These are phyloP conservation scores for Trichoderma guizhouense DNA, from an alignment of 2,329 filamentous ascomycete species.

Conservation along the genomic window DNA sequence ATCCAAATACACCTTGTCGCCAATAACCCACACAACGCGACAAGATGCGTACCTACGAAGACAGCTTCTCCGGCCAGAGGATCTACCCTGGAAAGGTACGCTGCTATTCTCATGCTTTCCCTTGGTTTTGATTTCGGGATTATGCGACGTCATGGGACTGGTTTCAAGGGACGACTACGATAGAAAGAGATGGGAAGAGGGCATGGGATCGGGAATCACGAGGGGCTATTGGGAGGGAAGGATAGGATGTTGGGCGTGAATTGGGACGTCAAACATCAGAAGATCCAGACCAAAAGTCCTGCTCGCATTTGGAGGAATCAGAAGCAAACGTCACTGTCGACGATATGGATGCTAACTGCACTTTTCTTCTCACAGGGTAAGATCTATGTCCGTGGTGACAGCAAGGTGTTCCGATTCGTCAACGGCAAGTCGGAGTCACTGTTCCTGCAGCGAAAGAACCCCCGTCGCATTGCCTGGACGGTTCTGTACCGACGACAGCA, in stretches of 20 bases:
- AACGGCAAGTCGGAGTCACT: conserved; percentile 99
- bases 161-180: not conserved
- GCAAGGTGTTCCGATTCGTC: conserved; percentile 99
- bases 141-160: conserved; percentile 21
- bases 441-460: conserved; percentile 99
- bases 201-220: not conserved
- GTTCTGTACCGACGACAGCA: conserved; percentile 97
- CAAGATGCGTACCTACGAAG: conserved; percentile 66
- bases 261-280: not conserved
- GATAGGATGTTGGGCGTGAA: not conserved
- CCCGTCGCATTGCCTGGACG: conserved; percentile 98
- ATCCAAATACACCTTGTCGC: conserved; percentile 42
- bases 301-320: not conserved
- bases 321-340: not conserved
- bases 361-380: conserved; percentile 69
- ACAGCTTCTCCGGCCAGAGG: conserved; percentile 63
- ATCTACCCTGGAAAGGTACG: conserved; percentile 67
- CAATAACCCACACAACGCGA: conserved; percentile 38
- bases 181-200: not conserved
- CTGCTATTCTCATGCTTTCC: conserved; percentile 18
- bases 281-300: not conserved
- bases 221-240: not conserved
- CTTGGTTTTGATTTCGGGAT: conserved; percentile 21
- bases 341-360: conserved; percentile 1
- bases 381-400: conserved; percentile 98